phyloP scores from a whole-genome alignment of 768 basidiomycete genomes.

The Chlorophyllum brunneum region DNA sequence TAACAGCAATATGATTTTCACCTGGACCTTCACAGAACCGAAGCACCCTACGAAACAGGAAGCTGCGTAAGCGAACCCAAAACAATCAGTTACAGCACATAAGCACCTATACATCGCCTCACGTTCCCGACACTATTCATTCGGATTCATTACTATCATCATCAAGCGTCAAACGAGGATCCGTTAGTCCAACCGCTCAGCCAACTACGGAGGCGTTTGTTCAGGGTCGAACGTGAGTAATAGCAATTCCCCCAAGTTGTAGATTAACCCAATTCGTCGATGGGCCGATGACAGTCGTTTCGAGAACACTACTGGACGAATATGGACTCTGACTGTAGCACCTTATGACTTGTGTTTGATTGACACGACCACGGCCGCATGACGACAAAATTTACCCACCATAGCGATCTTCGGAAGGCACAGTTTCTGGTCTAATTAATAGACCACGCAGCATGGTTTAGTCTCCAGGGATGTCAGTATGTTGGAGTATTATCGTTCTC shows the following conservation, averaged over 20 bases:
- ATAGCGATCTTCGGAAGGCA: background rate
- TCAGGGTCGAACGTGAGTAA: no score
- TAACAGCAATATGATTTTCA: background rate
- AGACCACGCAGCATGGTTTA: no score
- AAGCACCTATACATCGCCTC: background rate
- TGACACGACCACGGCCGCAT: background rate
- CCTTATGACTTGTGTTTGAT: background rate
- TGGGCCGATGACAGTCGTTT: background rate
- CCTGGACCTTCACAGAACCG: background rate
- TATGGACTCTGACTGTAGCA: background rate
- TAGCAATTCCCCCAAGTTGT: no score
- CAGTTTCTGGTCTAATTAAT: background rate
- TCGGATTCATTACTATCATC: background rate
- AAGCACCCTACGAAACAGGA: background rate
- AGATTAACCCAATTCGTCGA: no score
- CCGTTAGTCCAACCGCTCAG: no score
- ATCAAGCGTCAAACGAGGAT: no score
- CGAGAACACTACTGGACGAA: background rate
- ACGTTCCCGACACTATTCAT: background rate
- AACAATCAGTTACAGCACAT: background rate
- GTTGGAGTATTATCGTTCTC: no score
- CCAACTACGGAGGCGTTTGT: no score
- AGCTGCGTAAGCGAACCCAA: background rate
- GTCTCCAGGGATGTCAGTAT: background rate
- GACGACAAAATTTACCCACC: background rate